Evolutionary conservation across 176 grass and related monocot species (phyloP), one percentile per base, ranked within the genome.

Genomic region (Cocos nucifera): DNA sequence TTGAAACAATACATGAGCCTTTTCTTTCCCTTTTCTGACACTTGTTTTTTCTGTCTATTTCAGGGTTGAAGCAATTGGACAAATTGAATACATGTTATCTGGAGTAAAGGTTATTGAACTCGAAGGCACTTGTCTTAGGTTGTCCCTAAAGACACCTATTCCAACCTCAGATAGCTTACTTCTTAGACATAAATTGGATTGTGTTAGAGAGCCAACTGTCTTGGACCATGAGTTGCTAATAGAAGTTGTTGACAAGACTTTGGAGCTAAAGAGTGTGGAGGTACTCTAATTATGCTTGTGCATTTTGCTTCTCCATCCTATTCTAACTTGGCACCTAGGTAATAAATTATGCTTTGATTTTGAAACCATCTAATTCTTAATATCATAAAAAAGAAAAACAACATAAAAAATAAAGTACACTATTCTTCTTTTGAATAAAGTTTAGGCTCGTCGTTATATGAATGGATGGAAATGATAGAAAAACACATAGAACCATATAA

Each of bases 171-270:
- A 85, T 59, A 65, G 26, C 49, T 22, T 78, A 70, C 15, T 80
- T 75, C 62, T 85, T 63, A 81, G 76, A 62, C 84, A 83, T 30
- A 80, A 78, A 15, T 39, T 82, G 69, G 76, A 88, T 80, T 85
- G 44, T 39, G 15, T 49, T 50, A 50, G 84, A 54, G 81, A 88
- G 69, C 67, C 78, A 50, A 73, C 50, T 83, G 65, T 79, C 62
- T 63, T 73, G 30, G 83, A 97, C 22, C 92, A 91, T 57, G 92
- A 97, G 66, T 70, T 97, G 65, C 71, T 78, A 15, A 73, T 97
- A 80, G 87, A 97, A 80, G 23, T 91, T 65, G 63, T 57, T 27
- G 84, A 85, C 66, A 70, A 35, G 65, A 96, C 15, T 50, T 85
- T 73, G 75, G 84, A 97, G 63, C 51, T 77, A 60, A 88, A 88